A percentile compares a stretch with the other conserved stretches of the same genome.
phyloP scores from a whole-genome alignment of 208 protist genomes.

The Crithidia sp. region DNA sequence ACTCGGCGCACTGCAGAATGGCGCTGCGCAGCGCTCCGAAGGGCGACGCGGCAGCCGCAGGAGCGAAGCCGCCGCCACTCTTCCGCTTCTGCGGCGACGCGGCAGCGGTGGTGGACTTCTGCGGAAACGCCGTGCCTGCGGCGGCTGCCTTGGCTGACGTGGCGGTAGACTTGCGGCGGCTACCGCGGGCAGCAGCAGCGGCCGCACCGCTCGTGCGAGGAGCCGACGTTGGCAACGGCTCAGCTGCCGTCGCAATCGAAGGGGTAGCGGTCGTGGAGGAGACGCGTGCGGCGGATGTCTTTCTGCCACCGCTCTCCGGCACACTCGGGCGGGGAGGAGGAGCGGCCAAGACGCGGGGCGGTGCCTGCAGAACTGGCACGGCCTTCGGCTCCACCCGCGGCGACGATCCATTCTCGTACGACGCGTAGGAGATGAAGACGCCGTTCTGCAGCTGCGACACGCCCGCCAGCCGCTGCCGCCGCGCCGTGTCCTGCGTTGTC shows the following conservation, averaged over 20 bases:
- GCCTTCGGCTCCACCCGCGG: not conserved
- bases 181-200: not conserved
- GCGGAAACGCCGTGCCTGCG: not conserved
- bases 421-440: constrained; percentile 33
- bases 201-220: not conserved
- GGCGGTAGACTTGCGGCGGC: not conserved
- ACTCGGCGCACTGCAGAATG: constrained; percentile 36
- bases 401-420: constrained; percentile 19
- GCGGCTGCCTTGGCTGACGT: not conserved
- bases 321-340: not conserved
- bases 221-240: not conserved
- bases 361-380: constrained; percentile 12
- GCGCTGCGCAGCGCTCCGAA: constrained; percentile 17
- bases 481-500: not conserved
- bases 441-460: constrained; percentile 10
- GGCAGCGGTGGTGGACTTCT: not conserved
- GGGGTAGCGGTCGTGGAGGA: not conserved
- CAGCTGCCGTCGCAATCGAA: not conserved
- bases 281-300: not conserved
- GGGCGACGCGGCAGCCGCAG: too few species aligned
- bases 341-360: not conserved
- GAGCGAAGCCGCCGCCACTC: not conserved
- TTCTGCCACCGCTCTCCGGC: too few species aligned
- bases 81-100: not conserved
- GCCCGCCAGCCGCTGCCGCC: not conserved